Base-by-base conservation (phyloP, 495 filamentous ascomycete genomes). In the Hypomontagnella monticulosa region DNA sequence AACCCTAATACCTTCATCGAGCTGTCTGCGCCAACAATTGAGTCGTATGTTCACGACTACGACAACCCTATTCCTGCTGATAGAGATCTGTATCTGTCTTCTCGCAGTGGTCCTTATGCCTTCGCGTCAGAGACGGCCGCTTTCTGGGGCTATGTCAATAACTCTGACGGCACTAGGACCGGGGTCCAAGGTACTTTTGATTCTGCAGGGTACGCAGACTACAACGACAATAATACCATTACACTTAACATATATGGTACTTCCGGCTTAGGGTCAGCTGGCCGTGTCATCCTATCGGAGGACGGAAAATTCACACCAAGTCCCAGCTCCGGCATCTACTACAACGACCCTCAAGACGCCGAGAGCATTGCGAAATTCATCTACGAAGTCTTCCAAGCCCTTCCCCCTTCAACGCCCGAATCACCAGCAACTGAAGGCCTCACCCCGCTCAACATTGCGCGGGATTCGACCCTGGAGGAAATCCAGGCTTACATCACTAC, bases 1-100 rank as follows among this genome's bases (percentile, higher is more conserved):
- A 80, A 80, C 55, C 77, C 78, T 5, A 80, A 80, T 34, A 80
- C 78, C n/a, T 80, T 73, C 60, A 75, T 80, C 63, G 77, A 79
- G 42, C 57, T 80, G 14, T 63, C 64, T 3, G 57, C 52, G 6
- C 71, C 76, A 11, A 60, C 64, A 7, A 65, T 79, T 38, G 34
- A 73, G 42, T 76, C 78, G 11, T 80, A 78, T 52, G 68, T 61
- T 18, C 70, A 79, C 14, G 66, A 59, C 42, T 80, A 79, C 63
- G 48, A 71, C 14, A 67, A 75, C 47, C 77, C 77, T 0, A 48
- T 65, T 4, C 53, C 69, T 0, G 54, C 61, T 0, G 78, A 80
- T 54, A 64, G 38, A 47, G 62, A 73, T 27, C 51, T 78, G 0
- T 80, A 80, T 56, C 55, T 80, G 4, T 61, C 48, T 1, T 34